Base-by-base conservation (phyloP, 1,284 basidiomycete species). In the Xerocomus minutiporus region DNA sequence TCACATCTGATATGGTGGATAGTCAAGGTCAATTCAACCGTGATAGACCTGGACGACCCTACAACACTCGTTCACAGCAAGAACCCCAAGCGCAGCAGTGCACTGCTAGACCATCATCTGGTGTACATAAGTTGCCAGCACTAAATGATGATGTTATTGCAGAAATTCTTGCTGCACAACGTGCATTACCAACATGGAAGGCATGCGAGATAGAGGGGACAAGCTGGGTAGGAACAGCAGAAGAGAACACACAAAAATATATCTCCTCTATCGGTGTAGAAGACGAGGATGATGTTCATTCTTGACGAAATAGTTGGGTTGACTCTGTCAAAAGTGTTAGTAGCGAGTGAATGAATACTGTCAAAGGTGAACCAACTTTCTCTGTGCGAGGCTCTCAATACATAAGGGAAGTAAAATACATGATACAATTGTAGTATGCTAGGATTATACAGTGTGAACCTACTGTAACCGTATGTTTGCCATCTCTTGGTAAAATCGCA, bases 401-500 rank as follows among this genome's bases (percentile, higher is more conserved):
- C 8, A 2, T 29, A 29, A 29, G 29, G 29, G 8, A 8, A 29
- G 29, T 29, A 29, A 29, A 29, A 29, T 29, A 29, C 7, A 9
- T 9, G 29, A 20, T 20, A 20, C 20, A 20, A 20, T 20, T 20
- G 20, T 20, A 20, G 20, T 20, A 20, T 29, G 29, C 29, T 2
- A 29, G 29, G 8, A 29, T 29, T 8, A 17, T 36, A n/a, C 34
- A 35, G n/a, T 4, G 13, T 36, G 35, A 3, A 4, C 12, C 36
- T 48, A 68, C 70, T 67, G 73, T 38, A 54, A 51, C 35, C 62
- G 64, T 72, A 76, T 76, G 13, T 67, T 70, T 3, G 75, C 74
- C 39, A 75, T 61, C 6, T 62, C 59, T 55, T 80, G 76, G 57
- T 82, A 82, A 55, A 76, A 66, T 38, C 65, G 68, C 57, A 82